Evolutionary conservation across 2,329 filamentous ascomycete genomes (phyloP), one percentile per base, ranked within the genome.

Genomic region (Sclerotinia sclerotiorum): DNA sequence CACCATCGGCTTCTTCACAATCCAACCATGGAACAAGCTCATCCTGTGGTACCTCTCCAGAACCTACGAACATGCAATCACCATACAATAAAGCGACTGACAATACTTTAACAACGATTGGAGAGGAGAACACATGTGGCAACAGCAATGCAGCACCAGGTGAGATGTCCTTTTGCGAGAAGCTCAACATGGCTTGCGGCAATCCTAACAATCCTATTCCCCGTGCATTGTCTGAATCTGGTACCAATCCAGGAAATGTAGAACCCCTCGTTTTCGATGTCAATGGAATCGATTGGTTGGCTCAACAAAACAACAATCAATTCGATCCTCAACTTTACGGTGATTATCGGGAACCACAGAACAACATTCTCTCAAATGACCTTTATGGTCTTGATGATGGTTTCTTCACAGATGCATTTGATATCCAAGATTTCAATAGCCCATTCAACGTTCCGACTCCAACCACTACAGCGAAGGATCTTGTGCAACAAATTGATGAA

Each of bases 311-410:
- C 74, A 89, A 90, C 68, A 92, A 92, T 68, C 88, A 91, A 72
- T 97, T 98, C 75, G 94, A 98, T 71, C 94, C 95, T 0, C 88
- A 95, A 67, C 84, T 98, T 5, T 98, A 97, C 78, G 92, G 91
- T 66, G 92, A 93, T 74, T 98, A 97, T 80, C 89, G 95, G 65
- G 95, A 99, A 76, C 89, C 93, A 0, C 92, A 97, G 75, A 91
- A 93, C 68, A 94, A 90, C 67, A 85, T 97, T 19, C 80, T 97
- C 11, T 91, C 96, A 19, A 70, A 68, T 21, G 72, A 75, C 54
- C 65, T 70, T 35, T 93, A 96, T 75, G 70, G 65, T 44, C 58
- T 66, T 39, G 54, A 49, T 42, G 72, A 75, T 62, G 85, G 87
- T 56, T 77, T 77, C 70, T 77, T 77, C 67, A 87, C 87, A 72